phyloP scores from a whole-genome alignment of 495 filamentous ascomycete genomes.

The Trichoderma orchidacearum region DNA sequence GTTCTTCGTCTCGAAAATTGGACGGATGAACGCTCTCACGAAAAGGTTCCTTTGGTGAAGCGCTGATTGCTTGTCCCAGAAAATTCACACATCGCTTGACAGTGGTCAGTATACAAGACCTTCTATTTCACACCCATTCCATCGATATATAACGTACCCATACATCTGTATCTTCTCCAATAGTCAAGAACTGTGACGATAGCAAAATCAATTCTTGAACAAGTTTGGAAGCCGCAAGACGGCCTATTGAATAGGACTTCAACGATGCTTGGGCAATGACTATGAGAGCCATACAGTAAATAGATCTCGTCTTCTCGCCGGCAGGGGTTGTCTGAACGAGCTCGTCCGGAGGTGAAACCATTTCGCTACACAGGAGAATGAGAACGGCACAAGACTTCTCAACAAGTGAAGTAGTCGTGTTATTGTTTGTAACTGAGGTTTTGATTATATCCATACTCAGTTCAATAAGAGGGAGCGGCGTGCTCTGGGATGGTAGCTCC shows the following conservation, averaged over 20 bases:
- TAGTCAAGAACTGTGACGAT: neutral
- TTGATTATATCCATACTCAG: neutral
- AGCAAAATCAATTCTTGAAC: constrained; percentile 1
- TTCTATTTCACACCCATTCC: neutral
- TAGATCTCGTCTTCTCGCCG: neutral
- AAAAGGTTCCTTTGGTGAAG: neutral
- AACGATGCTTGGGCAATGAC: neutral
- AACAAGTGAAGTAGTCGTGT: neutral
- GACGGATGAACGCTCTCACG: neutral
- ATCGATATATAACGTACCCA: neutral
- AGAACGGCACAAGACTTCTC: neutral
- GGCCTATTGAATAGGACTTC: neutral
- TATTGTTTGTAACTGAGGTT: neutral
- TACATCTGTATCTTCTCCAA: constrained; percentile 1
- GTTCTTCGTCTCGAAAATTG: neutral
- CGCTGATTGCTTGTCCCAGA: neutral
- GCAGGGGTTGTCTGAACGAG: neutral
- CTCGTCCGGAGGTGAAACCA: neutral
- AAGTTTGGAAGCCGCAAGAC: constrained; percentile 1
- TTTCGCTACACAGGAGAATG: constrained; percentile 1
- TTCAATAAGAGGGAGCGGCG: neutral
- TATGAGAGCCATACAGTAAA: neutral
- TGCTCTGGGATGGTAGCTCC: neutral
- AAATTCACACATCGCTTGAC: neutral
- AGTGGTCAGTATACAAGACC: neutral